A percentile compares a stretch with the other conserved stretches of the same genome.
Evolutionary conservation across 306 rosid species (phyloP).

Genomic region (Gastrolobium villosum): DNA sequence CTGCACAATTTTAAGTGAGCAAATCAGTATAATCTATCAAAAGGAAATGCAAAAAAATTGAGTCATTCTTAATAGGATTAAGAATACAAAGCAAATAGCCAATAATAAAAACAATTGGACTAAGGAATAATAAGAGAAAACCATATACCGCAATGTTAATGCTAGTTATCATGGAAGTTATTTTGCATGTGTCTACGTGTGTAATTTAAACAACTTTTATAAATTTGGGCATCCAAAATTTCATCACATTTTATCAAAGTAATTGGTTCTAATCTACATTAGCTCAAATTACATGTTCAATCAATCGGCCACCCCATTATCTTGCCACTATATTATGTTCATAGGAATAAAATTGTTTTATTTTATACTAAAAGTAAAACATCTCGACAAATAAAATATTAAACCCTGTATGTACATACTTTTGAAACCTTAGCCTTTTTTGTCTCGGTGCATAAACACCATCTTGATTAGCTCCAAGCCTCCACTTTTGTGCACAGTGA

Average conservation of each 20-base stretch:
- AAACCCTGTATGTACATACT: no score
- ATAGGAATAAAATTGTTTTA: not conserved
- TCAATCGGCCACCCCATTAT: not conserved
- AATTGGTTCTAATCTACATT: not conserved
- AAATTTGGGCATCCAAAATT: not conserved
- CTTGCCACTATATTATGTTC: not conserved
- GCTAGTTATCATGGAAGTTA: not conserved
- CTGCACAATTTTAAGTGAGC: conserved; percentile 49
- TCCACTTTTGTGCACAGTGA: no score
- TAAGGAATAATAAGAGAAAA: not conserved
- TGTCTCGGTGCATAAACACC: no score
- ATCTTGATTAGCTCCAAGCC: no score
- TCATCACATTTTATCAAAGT: not conserved
- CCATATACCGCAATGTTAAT: not conserved
- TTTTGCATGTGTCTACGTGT: not conserved
- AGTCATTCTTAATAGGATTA: not conserved
- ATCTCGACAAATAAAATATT: no score
- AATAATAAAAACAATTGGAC: not conserved
- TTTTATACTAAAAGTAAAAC: no score
- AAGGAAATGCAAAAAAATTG: not conserved
- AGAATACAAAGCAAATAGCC: not conserved
- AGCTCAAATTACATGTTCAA: not conserved
- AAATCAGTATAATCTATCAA: not conserved
- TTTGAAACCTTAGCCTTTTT: no score
- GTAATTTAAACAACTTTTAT: not conserved